These are phyloP conservation scores for Eucalyptus virginea DNA, from an alignment of 345 rosid species.

Conservation along the genomic window DNA sequence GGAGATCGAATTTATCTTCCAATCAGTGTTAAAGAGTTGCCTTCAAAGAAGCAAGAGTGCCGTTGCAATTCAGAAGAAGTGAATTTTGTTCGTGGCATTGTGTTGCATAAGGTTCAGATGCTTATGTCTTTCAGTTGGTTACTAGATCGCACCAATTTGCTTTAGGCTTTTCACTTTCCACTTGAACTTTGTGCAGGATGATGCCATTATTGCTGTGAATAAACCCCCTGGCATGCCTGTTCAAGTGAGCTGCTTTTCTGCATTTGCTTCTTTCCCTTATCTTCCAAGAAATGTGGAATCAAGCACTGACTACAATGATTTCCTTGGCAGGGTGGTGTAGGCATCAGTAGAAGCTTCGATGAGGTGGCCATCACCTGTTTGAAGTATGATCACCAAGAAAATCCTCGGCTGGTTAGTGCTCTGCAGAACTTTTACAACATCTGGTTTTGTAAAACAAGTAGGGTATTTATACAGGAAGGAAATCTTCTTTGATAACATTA, in stretches of 20 bases:
- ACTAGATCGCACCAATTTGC: not conserved
- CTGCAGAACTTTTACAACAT: not conserved
- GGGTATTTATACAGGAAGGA: not conserved
- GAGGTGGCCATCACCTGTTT: constrained; percentile 66
- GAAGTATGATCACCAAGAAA: constrained; percentile 43
- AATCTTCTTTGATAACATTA: not conserved
- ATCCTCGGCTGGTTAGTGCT: constrained; percentile 81
- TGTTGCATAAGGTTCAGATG: constrained; percentile 60
- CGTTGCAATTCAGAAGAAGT: constrained; percentile 49
- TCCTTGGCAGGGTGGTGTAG: constrained; percentile 67
- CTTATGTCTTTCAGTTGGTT: not conserved
- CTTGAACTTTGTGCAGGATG: constrained; percentile 45
- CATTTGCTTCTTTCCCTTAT: not conserved
- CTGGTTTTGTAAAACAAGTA: not conserved
- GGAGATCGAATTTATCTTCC: constrained; percentile 87
- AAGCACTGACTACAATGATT: not conserved
- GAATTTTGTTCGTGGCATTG: constrained; percentile 48
- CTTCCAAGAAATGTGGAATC: not conserved
- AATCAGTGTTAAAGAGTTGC: constrained; percentile 21
- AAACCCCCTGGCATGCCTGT: constrained; percentile 94
- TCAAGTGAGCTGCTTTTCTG: constrained; percentile 36
- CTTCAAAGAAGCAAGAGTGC: constrained; percentile 24
- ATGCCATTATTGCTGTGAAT: constrained; percentile 64
- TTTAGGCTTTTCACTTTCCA: not conserved
- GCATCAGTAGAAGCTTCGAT: constrained; percentile 74